phyloP scores from a whole-genome alignment of 305 asterid genomes.

The Nicotiana rustica region DNA sequence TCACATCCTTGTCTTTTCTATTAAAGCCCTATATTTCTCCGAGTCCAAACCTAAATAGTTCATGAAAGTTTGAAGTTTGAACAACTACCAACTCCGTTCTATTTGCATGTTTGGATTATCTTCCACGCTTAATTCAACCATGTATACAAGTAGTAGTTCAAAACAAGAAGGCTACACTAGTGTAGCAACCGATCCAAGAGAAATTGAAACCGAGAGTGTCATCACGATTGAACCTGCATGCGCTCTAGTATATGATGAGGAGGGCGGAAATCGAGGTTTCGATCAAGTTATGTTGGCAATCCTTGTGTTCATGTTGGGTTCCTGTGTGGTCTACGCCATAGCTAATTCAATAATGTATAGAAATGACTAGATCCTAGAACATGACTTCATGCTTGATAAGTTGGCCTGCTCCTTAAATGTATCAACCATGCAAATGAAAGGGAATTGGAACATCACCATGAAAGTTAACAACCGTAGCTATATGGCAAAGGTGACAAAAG shows the following conservation, averaged over 20 bases:
- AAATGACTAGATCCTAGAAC: constrained; percentile 28
- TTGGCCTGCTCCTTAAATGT: not conserved
- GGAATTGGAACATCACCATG: constrained; percentile 30
- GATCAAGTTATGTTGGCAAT: constrained; percentile 29
- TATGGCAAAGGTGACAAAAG: not conserved
- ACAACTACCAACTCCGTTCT: not conserved
- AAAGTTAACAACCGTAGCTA: constrained; percentile 29
- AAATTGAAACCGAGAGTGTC: not conserved
- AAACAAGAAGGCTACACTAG: constrained; percentile 17
- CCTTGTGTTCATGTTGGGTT: constrained; percentile 31
- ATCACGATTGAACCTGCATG: not conserved
- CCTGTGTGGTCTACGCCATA: constrained; percentile 26
- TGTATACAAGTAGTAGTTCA: not conserved
- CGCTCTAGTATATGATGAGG: not conserved
- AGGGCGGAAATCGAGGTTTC: not conserved
- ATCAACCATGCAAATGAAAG: constrained; percentile 15
- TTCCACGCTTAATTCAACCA: not conserved
- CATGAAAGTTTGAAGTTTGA: not conserved
- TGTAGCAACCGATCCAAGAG: not conserved
- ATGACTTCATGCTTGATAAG: constrained; percentile 26
- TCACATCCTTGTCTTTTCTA: constrained; percentile 8
- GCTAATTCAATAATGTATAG: constrained; percentile 24
- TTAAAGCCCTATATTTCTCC: not conserved
- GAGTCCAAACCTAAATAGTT: not conserved
- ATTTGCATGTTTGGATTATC: constrained; percentile 14